Evolutionary conservation across 1,139 yeast species (phyloP).

Genomic region (Debaryomycetaceae sp.): DNA sequence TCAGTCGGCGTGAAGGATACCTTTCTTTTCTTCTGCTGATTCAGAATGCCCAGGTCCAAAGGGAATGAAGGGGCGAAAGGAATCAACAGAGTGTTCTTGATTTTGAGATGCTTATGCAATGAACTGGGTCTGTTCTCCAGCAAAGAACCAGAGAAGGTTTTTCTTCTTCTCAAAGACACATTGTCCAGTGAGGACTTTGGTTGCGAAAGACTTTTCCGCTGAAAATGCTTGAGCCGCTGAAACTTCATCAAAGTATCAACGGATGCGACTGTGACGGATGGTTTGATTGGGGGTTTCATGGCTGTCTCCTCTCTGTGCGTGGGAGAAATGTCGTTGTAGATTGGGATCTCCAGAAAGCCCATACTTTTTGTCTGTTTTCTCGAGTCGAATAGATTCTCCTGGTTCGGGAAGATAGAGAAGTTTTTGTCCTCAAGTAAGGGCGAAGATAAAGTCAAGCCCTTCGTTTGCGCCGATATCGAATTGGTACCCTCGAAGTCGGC

Average conservation of each 20-base stretch:
- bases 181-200: background rate
- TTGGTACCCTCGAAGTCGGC: constrained; percentile 1
- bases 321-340: background rate
- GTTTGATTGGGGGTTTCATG: constrained; percentile 17
- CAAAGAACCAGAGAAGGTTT: background rate
- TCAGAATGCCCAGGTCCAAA: background rate
- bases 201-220: constrained; percentile 3
- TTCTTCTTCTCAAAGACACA: background rate
- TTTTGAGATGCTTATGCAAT: background rate
- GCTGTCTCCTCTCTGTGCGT: constrained; percentile 1
- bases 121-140: background rate
- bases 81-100: background rate
- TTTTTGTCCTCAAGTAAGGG: constrained; percentile 14
- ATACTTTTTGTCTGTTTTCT: background rate
- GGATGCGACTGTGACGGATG: constrained; percentile 24
- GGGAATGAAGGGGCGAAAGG: background rate
- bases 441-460: constrained; percentile 14
- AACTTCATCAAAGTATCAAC: constrained; percentile 14
- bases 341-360: background rate
- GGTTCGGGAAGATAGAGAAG: constrained; percentile 4
- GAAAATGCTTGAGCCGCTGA: constrained; percentile 7
- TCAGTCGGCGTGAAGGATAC: background rate
- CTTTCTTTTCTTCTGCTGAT: background rate
- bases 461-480: constrained; percentile 4
- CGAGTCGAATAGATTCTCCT: background rate